Evolutionary conservation across 2,329 filamentous ascomycete genomes (phyloP), one percentile per base, ranked within the genome.

Genomic region (Claviceps pazoutovae): DNA sequence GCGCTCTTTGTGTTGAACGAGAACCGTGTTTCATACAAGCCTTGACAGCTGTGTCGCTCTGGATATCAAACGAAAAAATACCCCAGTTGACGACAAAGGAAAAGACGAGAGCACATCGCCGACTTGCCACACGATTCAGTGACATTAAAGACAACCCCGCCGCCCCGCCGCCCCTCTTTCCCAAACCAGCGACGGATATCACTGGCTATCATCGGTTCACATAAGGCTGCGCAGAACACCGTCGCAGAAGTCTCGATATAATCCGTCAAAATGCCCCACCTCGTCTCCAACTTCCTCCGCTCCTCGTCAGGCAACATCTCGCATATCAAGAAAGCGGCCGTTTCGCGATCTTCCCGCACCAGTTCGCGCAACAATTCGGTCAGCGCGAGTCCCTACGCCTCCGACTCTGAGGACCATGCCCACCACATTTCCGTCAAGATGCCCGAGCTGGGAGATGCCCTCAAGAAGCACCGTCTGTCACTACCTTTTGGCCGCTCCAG

Each of bases 211-310:
- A 34, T 34, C 30, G 30, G 30, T 34, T 34, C 30, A 34, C 30
- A 3, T 9, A 34, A 34, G 9, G 30, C 30, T 34, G 30, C 30
- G 30, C 30, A 34, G 30, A 17, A 14, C 13, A 7, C 21, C 14
- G 19, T 23, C 3, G 17, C 41, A 43, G 5, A 39, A 39, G n/a
- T 16, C 38, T 16, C 38, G n/a, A 39, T 16, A 14, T 2, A 39
- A 21, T 8, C 19, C 8, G 42, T 14, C 42, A 46, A 41, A 13
- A 81, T 80, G 78, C 76, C 77, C 61, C 75, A 79, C 67, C 69
- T 73, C 54, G 77, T 81, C 56, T 68, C 73, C 61, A 75, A 71
- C 62, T 79, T 81, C 65, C 71, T 80, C 58, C 74, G 75, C 58
- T 72, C 70, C 56, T 75, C 76, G n/a, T 74, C 75, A 56, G 75